A percentile compares a stretch with the other conserved stretches of the same genome.
Conservation (phyloP, 2,329 filamentous ascomycete species). For the Colletotrichum somersetense region DNA sequence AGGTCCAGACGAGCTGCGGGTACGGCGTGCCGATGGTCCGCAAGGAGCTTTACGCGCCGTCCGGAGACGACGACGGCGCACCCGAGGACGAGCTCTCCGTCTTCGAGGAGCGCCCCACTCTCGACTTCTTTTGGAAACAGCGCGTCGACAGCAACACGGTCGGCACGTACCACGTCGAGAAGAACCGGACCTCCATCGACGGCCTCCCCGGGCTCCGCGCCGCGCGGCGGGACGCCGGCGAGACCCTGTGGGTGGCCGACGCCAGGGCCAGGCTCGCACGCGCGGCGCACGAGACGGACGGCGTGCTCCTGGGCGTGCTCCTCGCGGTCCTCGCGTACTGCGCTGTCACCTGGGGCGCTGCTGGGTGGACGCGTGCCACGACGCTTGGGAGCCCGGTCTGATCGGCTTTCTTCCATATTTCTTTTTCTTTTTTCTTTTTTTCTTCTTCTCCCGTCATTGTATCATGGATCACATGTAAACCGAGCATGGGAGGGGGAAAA, state of each 20-base stretch:
- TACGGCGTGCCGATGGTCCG: slow-evolving; percentile 71
- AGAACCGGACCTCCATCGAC: slow-evolving; percentile 69
- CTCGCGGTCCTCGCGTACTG: slow-evolving; percentile 41
- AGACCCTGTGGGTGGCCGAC: slow-evolving; percentile 61
- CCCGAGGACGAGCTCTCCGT: slow-evolving; percentile 54
- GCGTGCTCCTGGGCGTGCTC: slow-evolving; percentile 42
- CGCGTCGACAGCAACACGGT: slow-evolving; percentile 63
- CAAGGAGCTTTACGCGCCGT: slow-evolving; percentile 53
- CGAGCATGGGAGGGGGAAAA: neutral
- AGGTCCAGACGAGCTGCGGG: slow-evolving; percentile 76
- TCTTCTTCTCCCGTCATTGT: no score
- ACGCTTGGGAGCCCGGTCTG: neutral
- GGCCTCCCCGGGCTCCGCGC: slow-evolving; percentile 68
- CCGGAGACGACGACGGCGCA: slow-evolving; percentile 25
- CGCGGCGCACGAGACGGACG: slow-evolving; percentile 35
- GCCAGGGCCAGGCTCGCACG: slow-evolving; percentile 24
- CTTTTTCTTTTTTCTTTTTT: no score
- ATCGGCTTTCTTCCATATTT: neutral
- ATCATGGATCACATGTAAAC: neutral
- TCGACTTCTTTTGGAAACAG: slow-evolving; percentile 65
- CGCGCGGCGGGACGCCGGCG: slow-evolving; percentile 63
- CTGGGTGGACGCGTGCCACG: neutral
- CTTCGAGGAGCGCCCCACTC: slow-evolving; percentile 67
- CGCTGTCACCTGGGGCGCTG: neutral
- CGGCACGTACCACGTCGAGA: slow-evolving; percentile 66